Evolutionary conservation across 1,139 yeast genomes (phyloP).

Genomic region (Lipomyces yarrowii): DNA sequence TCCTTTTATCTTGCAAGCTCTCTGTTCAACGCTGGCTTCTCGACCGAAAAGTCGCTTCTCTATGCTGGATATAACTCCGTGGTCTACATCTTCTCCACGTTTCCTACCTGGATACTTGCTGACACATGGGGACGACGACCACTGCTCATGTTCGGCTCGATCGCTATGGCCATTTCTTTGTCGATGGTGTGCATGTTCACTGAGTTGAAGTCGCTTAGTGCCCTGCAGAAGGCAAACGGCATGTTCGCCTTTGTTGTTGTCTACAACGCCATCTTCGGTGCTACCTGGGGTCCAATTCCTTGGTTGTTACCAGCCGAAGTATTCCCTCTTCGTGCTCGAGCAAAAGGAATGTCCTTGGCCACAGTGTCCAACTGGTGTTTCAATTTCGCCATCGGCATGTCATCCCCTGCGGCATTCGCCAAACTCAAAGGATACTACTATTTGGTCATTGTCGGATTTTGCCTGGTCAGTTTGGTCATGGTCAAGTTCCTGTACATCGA

Average conservation of each 20-base stretch:
- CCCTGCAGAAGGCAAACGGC: conserved; percentile 37
- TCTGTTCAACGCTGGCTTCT: conserved; percentile 93
- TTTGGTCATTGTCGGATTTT: conserved; percentile 75
- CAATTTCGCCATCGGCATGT: conserved; percentile 86
- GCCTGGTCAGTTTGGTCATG: conserved; percentile 66
- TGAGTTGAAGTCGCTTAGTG: conserved; percentile 63
- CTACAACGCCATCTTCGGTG: conserved; percentile 84
- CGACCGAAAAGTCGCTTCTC: conserved; percentile 79
- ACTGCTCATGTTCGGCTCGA: conserved; percentile 72
- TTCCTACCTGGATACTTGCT: conserved; percentile 90
- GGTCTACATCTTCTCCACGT: conserved; percentile 70
- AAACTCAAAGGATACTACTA: conserved; percentile 76
- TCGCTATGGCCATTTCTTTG: conserved; percentile 74
- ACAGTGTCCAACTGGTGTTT: conserved; percentile 96
- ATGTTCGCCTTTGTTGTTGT: conserved; percentile 77
- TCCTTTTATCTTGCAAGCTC: conserved; percentile 92
- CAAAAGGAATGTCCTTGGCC: conserved; percentile 87
- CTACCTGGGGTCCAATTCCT: conserved; percentile 89
- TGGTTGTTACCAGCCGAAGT: conserved; percentile 91
- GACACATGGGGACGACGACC: conserved; percentile 92
- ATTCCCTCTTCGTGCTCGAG: conserved; percentile 78
- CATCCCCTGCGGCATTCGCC: conserved; percentile 84
- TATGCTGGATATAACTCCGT: conserved; percentile 88
- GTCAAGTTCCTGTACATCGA: conserved; percentile 79
- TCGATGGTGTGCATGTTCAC: conserved; percentile 64